phyloP scores from a whole-genome alignment of 1,284 basidiomycete species.

The Trametes pubescens region DNA sequence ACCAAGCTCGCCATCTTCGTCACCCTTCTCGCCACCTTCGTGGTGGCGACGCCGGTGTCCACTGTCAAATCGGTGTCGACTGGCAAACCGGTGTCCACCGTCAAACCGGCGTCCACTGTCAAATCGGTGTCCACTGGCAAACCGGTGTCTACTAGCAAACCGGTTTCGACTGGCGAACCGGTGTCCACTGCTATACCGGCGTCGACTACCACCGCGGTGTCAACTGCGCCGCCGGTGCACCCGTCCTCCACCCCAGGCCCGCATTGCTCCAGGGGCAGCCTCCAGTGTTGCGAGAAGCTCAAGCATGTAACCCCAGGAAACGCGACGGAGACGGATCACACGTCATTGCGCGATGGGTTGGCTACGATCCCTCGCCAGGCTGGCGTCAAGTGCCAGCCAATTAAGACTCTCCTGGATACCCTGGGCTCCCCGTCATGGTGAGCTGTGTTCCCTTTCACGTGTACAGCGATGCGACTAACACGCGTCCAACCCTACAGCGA shows the following conservation, averaged over 20 bases:
- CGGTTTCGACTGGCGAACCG: no score
- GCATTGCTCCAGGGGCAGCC: conserved; percentile 10
- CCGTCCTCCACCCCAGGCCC: not conserved
- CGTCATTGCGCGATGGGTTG: no score
- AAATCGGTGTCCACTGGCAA: no score
- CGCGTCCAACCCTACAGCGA: not conserved
- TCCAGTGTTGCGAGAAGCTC: conserved; percentile 12
- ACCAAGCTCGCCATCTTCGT: conserved; percentile 10
- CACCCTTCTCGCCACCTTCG: conserved; percentile 12
- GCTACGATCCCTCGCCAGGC: conserved; percentile 8
- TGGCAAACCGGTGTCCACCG: no score
- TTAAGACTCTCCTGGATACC: conserved; percentile 16
- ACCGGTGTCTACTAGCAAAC: no score
- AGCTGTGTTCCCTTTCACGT: not conserved
- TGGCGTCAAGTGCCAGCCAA: conserved; percentile 26
- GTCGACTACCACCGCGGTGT: no score
- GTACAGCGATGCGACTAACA: not conserved
- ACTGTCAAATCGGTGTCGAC: no score
- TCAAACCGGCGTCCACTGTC: no score
- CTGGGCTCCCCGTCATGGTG: conserved; percentile 7
- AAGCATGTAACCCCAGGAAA: not conserved
- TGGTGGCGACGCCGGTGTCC: conserved; percentile 10
- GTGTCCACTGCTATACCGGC: no score
- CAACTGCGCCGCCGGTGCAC: no score
- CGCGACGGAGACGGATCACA: no score